Evolutionary conservation across 2,329 filamentous ascomycete species (phyloP).

Genomic region (Ophiocordyceps camponoti-rufipedis): DNA sequence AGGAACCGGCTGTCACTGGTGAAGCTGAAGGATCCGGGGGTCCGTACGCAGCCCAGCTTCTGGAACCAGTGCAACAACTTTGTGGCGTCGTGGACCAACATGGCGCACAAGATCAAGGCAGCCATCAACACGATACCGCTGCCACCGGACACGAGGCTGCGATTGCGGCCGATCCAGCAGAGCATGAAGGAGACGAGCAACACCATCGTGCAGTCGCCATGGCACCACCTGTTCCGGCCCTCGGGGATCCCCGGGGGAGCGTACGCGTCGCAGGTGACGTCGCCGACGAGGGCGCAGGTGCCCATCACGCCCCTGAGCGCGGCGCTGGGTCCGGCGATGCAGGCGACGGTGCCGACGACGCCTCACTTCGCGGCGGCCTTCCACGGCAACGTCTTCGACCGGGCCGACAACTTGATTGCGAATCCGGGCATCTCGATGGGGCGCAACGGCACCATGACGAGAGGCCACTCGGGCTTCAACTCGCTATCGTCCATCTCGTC

Average conservation of each 20-base stretch:
- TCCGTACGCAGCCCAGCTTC: conserved; percentile 43
- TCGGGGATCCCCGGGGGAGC: conserved; percentile 4
- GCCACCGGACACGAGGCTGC: conserved; percentile 48
- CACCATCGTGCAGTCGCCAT: conserved; percentile 45
- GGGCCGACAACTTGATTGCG: conserved; percentile 37
- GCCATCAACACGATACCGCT: conserved; percentile 32
- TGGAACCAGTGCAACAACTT: conserved; percentile 61
- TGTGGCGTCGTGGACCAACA: conserved; percentile 49
- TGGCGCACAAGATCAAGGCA: conserved; percentile 41
- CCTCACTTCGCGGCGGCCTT: conserved; percentile 39
- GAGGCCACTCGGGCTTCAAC: conserved; percentile 19
- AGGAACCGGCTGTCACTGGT: conserved; percentile 58
- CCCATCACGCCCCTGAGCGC: conserved; percentile 83
- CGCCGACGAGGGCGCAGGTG: conserved; percentile 11
- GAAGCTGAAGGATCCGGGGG: conserved; percentile 68
- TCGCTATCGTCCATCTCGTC: conserved; percentile 22
- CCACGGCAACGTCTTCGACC: conserved; percentile 39
- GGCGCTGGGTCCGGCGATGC: conserved; percentile 73
- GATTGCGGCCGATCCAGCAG: conserved; percentile 66
- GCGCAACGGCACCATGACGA: conserved; percentile 27
- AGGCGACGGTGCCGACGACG: conserved; percentile 69
- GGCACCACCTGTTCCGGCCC: conserved; percentile 25
- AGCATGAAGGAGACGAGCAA: conserved; percentile 65
- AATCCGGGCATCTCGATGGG: conserved; percentile 40
- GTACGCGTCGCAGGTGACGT: conserved; percentile 10